phyloP scores from a whole-genome alignment of 1,284 basidiomycete genomes.

The Austropuccinia psidii region DNA sequence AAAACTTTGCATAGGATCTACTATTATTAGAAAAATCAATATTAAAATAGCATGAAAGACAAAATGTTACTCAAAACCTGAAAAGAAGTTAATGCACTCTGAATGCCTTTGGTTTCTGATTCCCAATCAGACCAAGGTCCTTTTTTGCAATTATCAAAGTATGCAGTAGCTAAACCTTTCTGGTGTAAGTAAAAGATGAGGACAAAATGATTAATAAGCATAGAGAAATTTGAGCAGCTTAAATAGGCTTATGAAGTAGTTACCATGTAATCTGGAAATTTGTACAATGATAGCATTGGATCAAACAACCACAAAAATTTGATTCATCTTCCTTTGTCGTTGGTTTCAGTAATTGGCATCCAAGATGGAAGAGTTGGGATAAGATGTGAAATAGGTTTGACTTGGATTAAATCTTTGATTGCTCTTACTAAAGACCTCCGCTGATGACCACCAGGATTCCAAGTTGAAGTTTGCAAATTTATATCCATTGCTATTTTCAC shows the following conservation, averaged over 20 bases:
- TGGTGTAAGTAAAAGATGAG: constrained; percentile 46
- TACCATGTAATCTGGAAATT: constrained; percentile 57
- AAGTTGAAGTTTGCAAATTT: constrained; percentile 5
- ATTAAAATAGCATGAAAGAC: constrained; percentile 39
- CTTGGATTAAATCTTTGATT: constrained; percentile 31
- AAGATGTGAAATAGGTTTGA: constrained; percentile 13
- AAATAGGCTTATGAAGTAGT: background rate
- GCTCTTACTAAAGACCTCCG: constrained; percentile 18
- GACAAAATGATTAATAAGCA: background rate
- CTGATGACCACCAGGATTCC: constrained; percentile 32
- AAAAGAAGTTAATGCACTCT: constrained; percentile 68
- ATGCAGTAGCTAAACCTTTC: constrained; percentile 67
- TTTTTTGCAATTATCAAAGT: constrained; percentile 76
- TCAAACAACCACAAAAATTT: constrained; percentile 66
- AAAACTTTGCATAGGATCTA: constrained; percentile 77
- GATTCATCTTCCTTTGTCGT: constrained; percentile 42
- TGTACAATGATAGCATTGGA: constrained; percentile 68
- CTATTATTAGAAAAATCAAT: constrained; percentile 51
- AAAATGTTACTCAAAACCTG: constrained; percentile 55
- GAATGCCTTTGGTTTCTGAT: constrained; percentile 70
- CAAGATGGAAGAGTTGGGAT: constrained; percentile 42
- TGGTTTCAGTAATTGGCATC: constrained; percentile 47
- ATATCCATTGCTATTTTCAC: constrained; percentile 44
- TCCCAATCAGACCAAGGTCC: constrained; percentile 66
- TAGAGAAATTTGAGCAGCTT: background rate